Evolutionary conservation across 1,284 basidiomycete genomes (phyloP), one percentile per base, ranked within the genome.

Genomic region (Apiotrichum sp.): DNA sequence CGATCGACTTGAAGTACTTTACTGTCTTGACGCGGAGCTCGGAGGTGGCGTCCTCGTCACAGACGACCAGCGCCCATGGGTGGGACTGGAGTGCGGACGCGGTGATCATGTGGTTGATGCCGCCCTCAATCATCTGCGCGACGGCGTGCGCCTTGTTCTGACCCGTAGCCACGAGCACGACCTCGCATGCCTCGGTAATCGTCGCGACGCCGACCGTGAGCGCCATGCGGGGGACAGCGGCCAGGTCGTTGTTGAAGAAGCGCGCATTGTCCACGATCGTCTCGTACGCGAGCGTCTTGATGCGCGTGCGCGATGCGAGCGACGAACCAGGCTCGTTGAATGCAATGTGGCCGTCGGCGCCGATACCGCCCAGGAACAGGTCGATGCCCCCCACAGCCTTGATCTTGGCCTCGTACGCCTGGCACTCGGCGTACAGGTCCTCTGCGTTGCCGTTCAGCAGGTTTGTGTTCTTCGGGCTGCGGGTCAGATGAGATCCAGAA

Each of bases 281-380:
- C 70, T 91, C 90, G 69, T 91, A 90, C 31, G 90, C 89, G 52
- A 93, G 84, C 0, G 90, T 93, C 79, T 93, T 93, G 79, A 93
- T 92, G 52, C 91, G 84, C 11, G 90, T 93, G 60, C 89, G 83
- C 38, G 87, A 90, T 7, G 82, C 81, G 51, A 93, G 83, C 9
- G 89, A 92, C 10, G 87, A 89, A 14, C 88, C 87, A 77, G 69
- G 52, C 79, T 91, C 89, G 77, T 93, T 93, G 80, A 93, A 93
- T 10, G 90, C 90, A 65, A 93, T 89, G 70, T 93, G 90, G 0
- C 90, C 90, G 71, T 93, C 90, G 1, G 68, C 88, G 55, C 90
- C 90, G 61, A 93, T 92, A n/a, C 90, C 90, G 22, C 87, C 90
- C 40, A 93, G 81, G 81, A 93, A 93, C 55, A 93, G 83, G 69